phyloP scores from a whole-genome alignment of 768 basidiomycete species.

The Tulasnella sp. region DNA sequence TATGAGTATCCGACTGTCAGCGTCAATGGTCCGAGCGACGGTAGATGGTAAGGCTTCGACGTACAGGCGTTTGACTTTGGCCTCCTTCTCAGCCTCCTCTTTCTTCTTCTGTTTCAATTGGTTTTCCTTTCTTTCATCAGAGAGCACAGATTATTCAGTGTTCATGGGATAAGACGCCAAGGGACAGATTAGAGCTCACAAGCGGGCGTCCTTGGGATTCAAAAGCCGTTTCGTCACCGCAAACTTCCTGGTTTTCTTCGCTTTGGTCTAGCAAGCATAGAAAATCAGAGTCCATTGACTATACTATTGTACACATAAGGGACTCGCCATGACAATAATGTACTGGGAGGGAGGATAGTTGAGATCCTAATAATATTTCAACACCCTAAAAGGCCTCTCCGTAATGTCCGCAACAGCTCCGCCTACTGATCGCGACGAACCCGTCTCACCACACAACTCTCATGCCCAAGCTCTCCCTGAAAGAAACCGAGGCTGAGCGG shows the following conservation, averaged over 20 bases:
- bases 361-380: too few species aligned
- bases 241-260: slow-evolving; percentile 91
- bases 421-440: background rate
- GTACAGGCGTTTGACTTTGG: slow-evolving; percentile 67
- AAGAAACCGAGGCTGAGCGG: slow-evolving; percentile 53
- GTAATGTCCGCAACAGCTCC: background rate
- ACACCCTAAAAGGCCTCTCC: background rate
- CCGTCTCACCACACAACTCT: background rate
- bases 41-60: slow-evolving; percentile 26
- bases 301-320: too few species aligned
- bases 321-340: too few species aligned
- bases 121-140: slow-evolving; percentile 94
- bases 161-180: too few species aligned
- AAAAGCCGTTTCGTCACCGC: slow-evolving; percentile 87
- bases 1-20: slow-evolving; percentile 25
- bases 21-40: background rate
- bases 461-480: slow-evolving; percentile 46
- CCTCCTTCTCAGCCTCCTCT: slow-evolving; percentile 67
- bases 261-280: slow-evolving; percentile 50
- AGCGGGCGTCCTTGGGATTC: slow-evolving; percentile 83
- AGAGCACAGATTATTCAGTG: too few species aligned
- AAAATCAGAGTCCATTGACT: too few species aligned
- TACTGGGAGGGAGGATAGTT: background rate
- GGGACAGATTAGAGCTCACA: slow-evolving; percentile 43
- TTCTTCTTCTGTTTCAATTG: slow-evolving; percentile 82